Percentiles rank a stretch among this genome's conserved stretches.
Evolutionary conservation across 306 rosid species (phyloP).

Genomic region (Mucuna pruriens): DNA sequence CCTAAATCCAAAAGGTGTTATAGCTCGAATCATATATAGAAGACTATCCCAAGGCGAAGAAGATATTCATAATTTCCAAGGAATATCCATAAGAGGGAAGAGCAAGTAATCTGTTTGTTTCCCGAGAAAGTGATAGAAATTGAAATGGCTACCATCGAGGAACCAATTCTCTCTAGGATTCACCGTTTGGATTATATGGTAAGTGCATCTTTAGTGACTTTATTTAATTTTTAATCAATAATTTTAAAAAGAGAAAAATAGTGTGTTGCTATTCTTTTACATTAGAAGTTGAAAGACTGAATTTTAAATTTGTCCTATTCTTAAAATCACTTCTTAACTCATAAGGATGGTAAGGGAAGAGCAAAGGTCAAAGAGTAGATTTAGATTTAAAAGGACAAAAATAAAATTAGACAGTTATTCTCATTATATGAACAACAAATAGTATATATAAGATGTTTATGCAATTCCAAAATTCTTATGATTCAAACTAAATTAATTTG

Average conservation of each 20-base stretch:
- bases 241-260: no score
- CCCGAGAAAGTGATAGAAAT: conserved; percentile 38
- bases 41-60: neutral
- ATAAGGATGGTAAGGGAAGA: neutral
- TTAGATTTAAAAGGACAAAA: no score
- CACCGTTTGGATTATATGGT: conserved; percentile 79
- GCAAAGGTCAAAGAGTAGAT: neutral
- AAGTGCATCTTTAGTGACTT: neutral
- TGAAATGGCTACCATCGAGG: conserved; percentile 48
- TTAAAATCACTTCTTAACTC: neutral
- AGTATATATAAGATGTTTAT: neutral
- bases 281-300: neutral
- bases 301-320: neutral
- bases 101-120: conserved; percentile 33
- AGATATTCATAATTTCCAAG: neutral
- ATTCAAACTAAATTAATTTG: neutral
- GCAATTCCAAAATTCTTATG: neutral
- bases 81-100: neutral
- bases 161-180: conserved; percentile 71
- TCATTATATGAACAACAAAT: neutral
- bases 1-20: neutral
- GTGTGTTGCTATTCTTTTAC: neutral
- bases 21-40: neutral
- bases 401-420: no score
- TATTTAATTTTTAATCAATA: neutral